Evolutionary conservation across 192 early-diverging fungal genomes (phyloP), one percentile per base, ranked within the genome.

Genomic region (Dimargaris cristalligena): DNA sequence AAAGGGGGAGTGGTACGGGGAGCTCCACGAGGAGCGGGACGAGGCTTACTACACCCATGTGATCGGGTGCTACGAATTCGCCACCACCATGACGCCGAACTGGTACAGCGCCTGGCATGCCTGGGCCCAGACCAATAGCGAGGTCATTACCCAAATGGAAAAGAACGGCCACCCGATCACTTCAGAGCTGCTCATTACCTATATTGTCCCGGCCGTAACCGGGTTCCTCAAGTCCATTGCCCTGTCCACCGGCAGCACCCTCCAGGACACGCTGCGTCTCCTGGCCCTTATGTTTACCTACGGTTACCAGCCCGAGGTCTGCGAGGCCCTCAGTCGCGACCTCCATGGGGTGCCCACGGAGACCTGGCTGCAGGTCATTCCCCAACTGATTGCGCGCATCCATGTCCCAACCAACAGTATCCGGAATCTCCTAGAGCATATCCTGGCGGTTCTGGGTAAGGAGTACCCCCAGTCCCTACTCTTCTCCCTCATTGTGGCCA

Each of bases 21-120:
- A 50, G 22, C 48, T 47, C 8, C 59, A 14, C 29, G 44, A 38
- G 38, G 26, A 28, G 31, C 46, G 44, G 4, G 59, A 29, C 29
- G 4, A 10, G 4, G 20, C 26, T 26, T 44, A 47, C 44, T 38
- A 66, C n/a, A 62, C 63, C 44, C 32, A 87, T 45, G 93, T 94
- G 31, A 62, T 95, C 49, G 64, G 78, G 52, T 90, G 88, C 4
- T 91, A 88, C 64, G 69, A 78, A 0, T 82, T 89, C 26, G 93
- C 94, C 0, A 92, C 90, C 10, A 80, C 87, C 34, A 82, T 88
- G 72, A 91, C 94, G 67, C 75, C 77, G 66, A 78, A 89, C 45
- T 95, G 90, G 88, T 95, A 98, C 74, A 96, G 83, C 59, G 93
- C 91, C 20, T 98, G 93, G 92, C 94, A 98, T 62, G 80, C 89